Percentiles rank a stretch among this genome's conserved stretches.
These are phyloP conservation scores for Boletus vermiculosoides DNA, from an alignment of 768 basidiomycete genomes.

Conservation along the genomic window DNA sequence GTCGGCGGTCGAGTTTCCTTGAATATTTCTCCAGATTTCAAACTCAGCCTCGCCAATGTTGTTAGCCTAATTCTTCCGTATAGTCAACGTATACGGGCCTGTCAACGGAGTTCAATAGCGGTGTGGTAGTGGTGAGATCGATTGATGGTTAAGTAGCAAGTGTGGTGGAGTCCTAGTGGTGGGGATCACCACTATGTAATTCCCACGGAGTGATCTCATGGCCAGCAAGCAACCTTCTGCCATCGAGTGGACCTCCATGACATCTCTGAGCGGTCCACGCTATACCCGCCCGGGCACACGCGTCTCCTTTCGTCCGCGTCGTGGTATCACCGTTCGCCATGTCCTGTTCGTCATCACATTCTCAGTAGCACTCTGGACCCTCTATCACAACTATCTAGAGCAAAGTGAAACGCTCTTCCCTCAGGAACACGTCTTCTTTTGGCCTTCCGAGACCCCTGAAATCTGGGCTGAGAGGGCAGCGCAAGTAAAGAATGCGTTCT, in stretches of 20 bases:
- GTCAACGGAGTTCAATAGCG: no score
- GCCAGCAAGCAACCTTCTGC: not conserved
- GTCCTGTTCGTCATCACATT: slow-evolving; percentile 15
- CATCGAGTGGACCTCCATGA: slow-evolving; percentile 4
- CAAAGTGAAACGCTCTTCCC: not conserved
- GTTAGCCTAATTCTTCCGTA: not conserved
- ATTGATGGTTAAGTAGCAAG: not conserved
- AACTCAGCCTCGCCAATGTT: slow-evolving; percentile 24
- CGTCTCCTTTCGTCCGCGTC: slow-evolving; percentile 8
- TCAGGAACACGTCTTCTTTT: slow-evolving; percentile 17
- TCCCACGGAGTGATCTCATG: not conserved
- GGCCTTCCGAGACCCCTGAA: slow-evolving; percentile 30
- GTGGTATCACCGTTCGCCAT: slow-evolving; percentile 24
- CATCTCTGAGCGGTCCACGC: not conserved
- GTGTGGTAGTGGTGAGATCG: not conserved
- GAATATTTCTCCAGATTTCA: slow-evolving; percentile 19
- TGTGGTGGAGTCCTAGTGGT: not conserved
- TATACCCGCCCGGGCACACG: not conserved
- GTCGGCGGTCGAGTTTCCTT: slow-evolving; percentile 2
- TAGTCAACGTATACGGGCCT: not conserved
- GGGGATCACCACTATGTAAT: not conserved
- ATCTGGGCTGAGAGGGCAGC: slow-evolving; percentile 54
- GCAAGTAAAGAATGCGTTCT: slow-evolving; percentile 59
- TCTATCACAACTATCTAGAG: slow-evolving; percentile 15
- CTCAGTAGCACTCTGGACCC: slow-evolving; percentile 17